phyloP scores from a whole-genome alignment of 495 filamentous ascomycete genomes.

The Daldinia caldariorum region DNA sequence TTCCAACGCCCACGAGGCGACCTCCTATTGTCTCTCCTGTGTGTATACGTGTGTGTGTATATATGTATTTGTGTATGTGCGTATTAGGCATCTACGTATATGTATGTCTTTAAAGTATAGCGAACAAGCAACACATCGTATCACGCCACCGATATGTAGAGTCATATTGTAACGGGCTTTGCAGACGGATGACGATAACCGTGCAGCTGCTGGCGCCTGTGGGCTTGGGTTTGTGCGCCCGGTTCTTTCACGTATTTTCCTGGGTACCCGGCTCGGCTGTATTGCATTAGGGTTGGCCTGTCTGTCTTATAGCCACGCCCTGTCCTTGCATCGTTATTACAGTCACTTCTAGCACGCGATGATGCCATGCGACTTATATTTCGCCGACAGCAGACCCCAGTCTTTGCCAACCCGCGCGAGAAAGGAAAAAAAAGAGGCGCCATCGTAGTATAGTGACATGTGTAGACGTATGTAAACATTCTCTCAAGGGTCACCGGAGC shows the following conservation, averaged over 20 bases:
- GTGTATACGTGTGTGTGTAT: conserved; percentile 10
- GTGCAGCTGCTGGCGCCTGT: conserved; percentile 39
- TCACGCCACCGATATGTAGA: conserved; percentile 35
- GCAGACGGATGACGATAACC: conserved; percentile 45
- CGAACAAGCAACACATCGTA: conserved; percentile 16
- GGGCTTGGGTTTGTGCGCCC: conserved; percentile 30
- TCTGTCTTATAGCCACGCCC: conserved; percentile 43
- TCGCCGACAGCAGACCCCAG: conserved; percentile 40
- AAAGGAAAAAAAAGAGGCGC: background rate
- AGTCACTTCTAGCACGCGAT: conserved; percentile 36
- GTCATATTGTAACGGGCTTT: conserved; percentile 25
- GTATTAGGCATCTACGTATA: background rate
- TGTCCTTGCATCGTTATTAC: conserved; percentile 31
- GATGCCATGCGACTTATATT: conserved; percentile 45
- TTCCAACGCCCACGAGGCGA: conserved; percentile 11
- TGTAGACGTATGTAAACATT: background rate
- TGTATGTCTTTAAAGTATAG: conserved; percentile 11
- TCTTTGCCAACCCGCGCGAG: conserved; percentile 14
- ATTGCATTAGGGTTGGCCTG: conserved; percentile 38
- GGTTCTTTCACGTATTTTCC: conserved; percentile 44
- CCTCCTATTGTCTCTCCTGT: conserved; percentile 4
- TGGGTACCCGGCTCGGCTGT: conserved; percentile 45
- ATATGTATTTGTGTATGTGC: conserved; percentile 7
- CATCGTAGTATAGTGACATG: conserved; percentile 15
- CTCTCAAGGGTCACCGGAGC: conserved; percentile 5